Percentiles rank a stretch among this genome's conserved stretches.
phyloP scores from a whole-genome alignment of 371 early-diverging fungal genomes.

The Rhizopus stolonifer region DNA sequence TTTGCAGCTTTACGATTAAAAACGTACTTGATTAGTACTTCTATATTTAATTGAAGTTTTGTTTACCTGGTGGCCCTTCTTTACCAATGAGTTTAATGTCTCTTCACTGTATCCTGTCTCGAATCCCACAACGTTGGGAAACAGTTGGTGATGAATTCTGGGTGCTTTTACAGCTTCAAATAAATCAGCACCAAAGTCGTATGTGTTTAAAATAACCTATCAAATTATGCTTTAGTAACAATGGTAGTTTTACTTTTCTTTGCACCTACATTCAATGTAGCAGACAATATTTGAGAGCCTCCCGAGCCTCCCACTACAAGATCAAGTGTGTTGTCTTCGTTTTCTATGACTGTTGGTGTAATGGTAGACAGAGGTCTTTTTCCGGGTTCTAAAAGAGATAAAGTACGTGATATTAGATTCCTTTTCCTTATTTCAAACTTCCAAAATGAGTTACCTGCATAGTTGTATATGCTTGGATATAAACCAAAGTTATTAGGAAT shows the following conservation, averaged over 20 bases:
- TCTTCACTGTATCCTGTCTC: constrained; percentile 23
- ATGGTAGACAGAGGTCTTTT: constrained; percentile 94
- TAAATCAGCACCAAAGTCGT: constrained; percentile 68
- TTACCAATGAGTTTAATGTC: constrained; percentile 9
- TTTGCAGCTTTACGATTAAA: constrained; percentile 5
- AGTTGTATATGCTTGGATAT: constrained; percentile 82
- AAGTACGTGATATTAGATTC: no score
- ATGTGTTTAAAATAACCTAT: constrained; percentile 72
- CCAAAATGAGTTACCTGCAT: constrained; percentile 46
- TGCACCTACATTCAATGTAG: constrained; percentile 67
- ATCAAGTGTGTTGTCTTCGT: constrained; percentile 65
- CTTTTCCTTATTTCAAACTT: no score
- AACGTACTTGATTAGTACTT: not conserved
- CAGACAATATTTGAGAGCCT: constrained; percentile 90
- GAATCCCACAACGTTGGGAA: constrained; percentile 69
- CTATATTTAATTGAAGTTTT: not conserved
- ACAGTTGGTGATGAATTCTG: constrained; percentile 92
- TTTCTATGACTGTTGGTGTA: constrained; percentile 84
- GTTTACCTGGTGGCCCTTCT: constrained; percentile 29
- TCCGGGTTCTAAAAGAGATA: constrained; percentile 55
- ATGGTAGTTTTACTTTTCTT: not conserved
- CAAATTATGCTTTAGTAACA: no score
- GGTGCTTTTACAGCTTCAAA: constrained; percentile 77
- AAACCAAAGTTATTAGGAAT: constrained; percentile 84
- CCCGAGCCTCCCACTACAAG: constrained; percentile 91